Base-by-base conservation (phyloP, 2,329 filamentous ascomycete species). In the Calycina herbarum region DNA sequence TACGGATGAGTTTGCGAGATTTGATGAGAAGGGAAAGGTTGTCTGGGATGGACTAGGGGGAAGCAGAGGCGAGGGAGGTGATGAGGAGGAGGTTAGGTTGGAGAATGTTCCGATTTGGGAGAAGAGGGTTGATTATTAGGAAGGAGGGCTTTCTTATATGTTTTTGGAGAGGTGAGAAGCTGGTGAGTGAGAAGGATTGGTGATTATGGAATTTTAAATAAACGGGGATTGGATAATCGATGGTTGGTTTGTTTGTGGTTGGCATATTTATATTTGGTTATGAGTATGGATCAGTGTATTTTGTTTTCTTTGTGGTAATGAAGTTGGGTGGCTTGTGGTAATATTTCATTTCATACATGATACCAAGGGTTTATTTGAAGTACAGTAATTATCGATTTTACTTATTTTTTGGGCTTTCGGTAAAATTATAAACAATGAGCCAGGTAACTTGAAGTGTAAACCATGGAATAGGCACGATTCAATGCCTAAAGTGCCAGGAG, bases 1-100 rank as follows among this genome's bases (percentile, higher is more conserved):
- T 68, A 93, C 90, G 0, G 93, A 96, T 70, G 89, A 92, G 70
- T 89, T 87, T 51, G 90, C 90, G 45, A 83, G 79, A 64, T 80
- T 94, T 63, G 83, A 90, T 73, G 89, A 90, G 72, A 90, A 92
- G 79, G 87, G 86, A 74, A 86, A 85, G 72, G 80, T 89, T 66
- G 77, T 81, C 33, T 88, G 86, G 85, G 42, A 48, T 48, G 42
- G 42, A 5, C 24, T 48, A 5, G 42, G 42, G 1, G 42, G 42
- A 1, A 48, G n/a, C 8, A 6, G 42, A 10, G 42, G 42, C 1
- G 81, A 86, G 66, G 80, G 31, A 11, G 33, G 58, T 24, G 80
- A 85, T 70, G 73, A 79, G 20, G 79, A 83, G 31, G 56, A 40
- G 64, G n/a, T 48, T 20, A 62, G 51, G 2, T 33, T 74, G 33